Base-by-base conservation (phyloP, 306 rosid genomes). In the Lathyrus tuberosus region DNA sequence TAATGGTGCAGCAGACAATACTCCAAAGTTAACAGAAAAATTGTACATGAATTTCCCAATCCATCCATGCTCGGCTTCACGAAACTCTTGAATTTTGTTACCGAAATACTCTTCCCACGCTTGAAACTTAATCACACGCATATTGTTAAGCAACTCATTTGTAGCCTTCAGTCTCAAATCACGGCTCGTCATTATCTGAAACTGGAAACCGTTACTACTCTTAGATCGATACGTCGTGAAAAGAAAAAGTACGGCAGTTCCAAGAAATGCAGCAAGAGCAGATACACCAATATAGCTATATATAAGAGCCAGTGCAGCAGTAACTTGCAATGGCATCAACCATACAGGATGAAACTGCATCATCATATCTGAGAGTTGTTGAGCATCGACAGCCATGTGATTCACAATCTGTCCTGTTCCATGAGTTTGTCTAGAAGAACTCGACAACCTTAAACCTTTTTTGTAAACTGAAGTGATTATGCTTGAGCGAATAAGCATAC, bases 371-470 rank as follows among this genome's bases (percentile, higher is more conserved):
- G 97, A 77, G 6, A 91, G 83, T 35, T 91, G 97, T 18, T 89
- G 97, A 2, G 94, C 91, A 87, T 91, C 97, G 16, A 88, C 93
- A 18, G 96, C 89, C 96, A 91, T 91, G 79, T 88, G 86, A 49
- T 89, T 91, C 67, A 91, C 97, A 37, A 89, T 79, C 78, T 91
- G 96, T 13, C 97, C 97, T 3, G 89, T 78, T 3, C 97, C 97
- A 31, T 88, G 96, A 65, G 84, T 56, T 72, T 89, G 97, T 30
- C 97, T 48, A 8, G 89, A 84, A 30, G 97, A 85, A 69, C 91
- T 79, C 0, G 97, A 80, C 65, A 91, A 17, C 67, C 82, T 85
- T 59, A 91, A 57, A 8, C 96, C 97, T 71, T 91, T 91, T 65
- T 78, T 85, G 81, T 91, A 91, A 62, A 91, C 62, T 0, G 91